Percentiles rank a stretch among this genome's conserved stretches.
These are phyloP conservation scores for Rostrohypoxylon terebratum DNA, from an alignment of 495 filamentous ascomycete genomes.

Conservation along the genomic window DNA sequence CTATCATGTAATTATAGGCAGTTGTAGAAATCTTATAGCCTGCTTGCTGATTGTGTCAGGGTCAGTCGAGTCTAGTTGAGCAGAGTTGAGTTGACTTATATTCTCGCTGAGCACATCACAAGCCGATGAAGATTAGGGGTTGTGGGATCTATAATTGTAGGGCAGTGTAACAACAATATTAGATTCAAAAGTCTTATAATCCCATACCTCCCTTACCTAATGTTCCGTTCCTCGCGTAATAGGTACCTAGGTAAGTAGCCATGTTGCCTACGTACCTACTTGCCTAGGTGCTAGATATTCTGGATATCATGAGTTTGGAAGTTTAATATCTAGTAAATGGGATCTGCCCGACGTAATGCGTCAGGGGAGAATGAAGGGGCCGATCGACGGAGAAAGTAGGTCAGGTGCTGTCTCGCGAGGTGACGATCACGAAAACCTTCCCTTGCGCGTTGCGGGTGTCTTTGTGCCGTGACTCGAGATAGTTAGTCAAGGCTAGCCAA, in stretches of 20 bases:
- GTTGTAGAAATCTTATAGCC: conserved; percentile 7
- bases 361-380: not conserved
- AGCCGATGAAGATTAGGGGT: not conserved
- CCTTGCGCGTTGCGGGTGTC: not conserved
- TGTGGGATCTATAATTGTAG: not conserved
- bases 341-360: not conserved
- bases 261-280: too few relatives aligned
- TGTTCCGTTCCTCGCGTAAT: not conserved
- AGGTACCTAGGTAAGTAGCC: not conserved
- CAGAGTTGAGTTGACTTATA: conserved; percentile 12
- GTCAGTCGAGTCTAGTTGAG: conserved; percentile 1
- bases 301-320: not conserved
- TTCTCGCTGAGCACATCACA: not conserved
- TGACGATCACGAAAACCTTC: conserved; percentile 16
- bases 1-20: conserved; percentile 1
- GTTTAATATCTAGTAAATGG: not conserved
- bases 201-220: not conserved
- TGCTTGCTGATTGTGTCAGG: not conserved
- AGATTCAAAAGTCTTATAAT: not conserved
- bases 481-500: not conserved
- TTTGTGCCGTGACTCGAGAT: not conserved
- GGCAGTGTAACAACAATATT: not conserved
- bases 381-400: conserved; percentile 10
- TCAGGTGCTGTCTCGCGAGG: conserved; percentile 20
- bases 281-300: not conserved